Evolutionary conservation across 768 basidiomycete species (phyloP), one percentile per base, ranked within the genome.

Genomic region (Leccinellum rugosiceps): DNA sequence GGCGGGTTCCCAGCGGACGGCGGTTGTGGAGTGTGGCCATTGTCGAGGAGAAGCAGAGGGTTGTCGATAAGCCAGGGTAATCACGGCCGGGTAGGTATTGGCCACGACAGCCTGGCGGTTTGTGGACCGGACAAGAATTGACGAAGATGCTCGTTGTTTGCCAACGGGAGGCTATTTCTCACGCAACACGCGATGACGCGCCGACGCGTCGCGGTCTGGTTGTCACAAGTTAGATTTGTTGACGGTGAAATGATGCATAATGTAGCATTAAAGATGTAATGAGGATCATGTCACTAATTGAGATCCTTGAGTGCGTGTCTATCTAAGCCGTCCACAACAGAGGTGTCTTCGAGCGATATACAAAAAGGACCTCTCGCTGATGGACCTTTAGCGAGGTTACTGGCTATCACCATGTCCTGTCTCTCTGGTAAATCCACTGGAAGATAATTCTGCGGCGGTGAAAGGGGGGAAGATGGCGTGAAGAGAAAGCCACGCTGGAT

Each of bases 401-500:
- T 38, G 43, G 21, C 15, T 51, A 35, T 48, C 10, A 52, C n/a
- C 6, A 41, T 6, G 28, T 48, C 53, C 21, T 58, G 61, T 47
- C n/a, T 61, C 30, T 57, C 63, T 19, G 15, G 50, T 1, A 58
- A 32, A 13, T 48, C 32, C 43, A 43, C 32, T 50, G 43, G 55
- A 46, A 71, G 59, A 58, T 84, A 81, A 30, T 77, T 74, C 55
- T 80, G 74, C 25, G 82, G 80, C 17, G 84, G 84, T 2, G 86
- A 84, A 35, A 87, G 74, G 2, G 85, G 84, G 1, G 81, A 78
- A n/a, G 75, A 76, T 15, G 85, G 86, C 4, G 85, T 83, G 61
- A 83, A 79, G n/a, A 85, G 68, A 68, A 89, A 89, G 31, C 86
- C 87, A 15, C 78, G 80, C 60, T 88, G 80, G 55, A 89, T 89